phyloP scores from a whole-genome alignment of 345 rosid species.

The Aquilaria yunnanensis region DNA sequence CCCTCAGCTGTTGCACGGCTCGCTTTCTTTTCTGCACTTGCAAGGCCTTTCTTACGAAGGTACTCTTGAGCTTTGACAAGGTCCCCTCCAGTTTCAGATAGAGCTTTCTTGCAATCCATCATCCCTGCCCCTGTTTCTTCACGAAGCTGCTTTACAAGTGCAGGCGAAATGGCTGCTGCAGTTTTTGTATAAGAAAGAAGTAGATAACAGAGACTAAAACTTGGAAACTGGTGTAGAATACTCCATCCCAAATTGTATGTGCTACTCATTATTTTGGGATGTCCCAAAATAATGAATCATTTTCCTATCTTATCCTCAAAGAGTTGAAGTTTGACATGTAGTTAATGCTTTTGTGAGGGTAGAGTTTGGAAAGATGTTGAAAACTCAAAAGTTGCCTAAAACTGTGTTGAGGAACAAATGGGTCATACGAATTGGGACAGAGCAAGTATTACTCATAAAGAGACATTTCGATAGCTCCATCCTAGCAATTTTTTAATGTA shows the following conservation, averaged over 20 bases:
- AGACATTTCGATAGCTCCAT: too few species aligned
- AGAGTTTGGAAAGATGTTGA: too few species aligned
- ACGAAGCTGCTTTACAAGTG: constrained; percentile 90
- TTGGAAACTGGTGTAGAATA: not conserved
- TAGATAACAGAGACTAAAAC: not conserved
- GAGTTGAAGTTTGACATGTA: not conserved
- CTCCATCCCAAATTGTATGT: too few species aligned
- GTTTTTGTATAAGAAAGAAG: constrained; percentile 11
- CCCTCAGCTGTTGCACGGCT: constrained; percentile 92
- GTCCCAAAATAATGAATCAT: not conserved
- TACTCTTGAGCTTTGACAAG: constrained; percentile 85
- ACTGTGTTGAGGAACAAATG: too few species aligned
- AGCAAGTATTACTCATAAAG: too few species aligned
- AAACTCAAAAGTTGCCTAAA: too few species aligned
- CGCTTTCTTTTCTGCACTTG: constrained; percentile 94
- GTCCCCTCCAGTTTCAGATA: constrained; percentile 74
- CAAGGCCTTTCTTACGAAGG: constrained; percentile 89
- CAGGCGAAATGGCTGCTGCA: constrained; percentile 63
- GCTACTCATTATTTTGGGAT: too few species aligned
- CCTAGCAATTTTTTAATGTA: too few species aligned
- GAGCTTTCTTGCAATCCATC: constrained; percentile 99
- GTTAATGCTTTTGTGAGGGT: too few species aligned
- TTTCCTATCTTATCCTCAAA: not conserved
- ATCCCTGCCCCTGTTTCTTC: constrained; percentile 98
- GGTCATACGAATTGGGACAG: too few species aligned